phyloP scores from a whole-genome alignment of 2,329 filamentous ascomycete species.

The Fusarium sp. region DNA sequence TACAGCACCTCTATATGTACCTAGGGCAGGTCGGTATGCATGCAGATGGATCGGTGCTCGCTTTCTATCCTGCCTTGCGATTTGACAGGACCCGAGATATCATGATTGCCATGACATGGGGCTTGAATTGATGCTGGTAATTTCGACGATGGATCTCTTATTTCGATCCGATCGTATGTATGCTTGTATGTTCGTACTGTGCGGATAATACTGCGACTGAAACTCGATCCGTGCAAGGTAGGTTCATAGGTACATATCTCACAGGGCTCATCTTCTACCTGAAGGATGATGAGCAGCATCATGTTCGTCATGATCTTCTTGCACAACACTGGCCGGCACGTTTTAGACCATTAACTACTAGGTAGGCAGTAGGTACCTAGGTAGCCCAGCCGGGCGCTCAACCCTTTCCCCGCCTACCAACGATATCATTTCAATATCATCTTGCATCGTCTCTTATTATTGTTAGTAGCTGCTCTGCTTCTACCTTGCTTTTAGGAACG shows the following conservation, averaged over 20 bases:
- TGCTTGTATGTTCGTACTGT: neutral
- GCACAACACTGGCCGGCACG: neutral
- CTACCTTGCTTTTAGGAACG: neutral
- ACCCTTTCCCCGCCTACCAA: neutral
- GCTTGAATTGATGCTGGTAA: slow-evolving; percentile 3
- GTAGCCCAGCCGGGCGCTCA: neutral
- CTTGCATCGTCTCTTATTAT: neutral
- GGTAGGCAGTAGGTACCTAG: too few species aligned
- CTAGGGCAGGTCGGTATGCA: neutral
- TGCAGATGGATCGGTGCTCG: neutral
- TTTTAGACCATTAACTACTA: slow-evolving; percentile 5
- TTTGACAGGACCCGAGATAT: slow-evolving; percentile 16
- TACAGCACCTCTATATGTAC: neutral
- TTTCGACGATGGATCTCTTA: slow-evolving; percentile 5
- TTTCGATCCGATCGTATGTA: slow-evolving; percentile 25
- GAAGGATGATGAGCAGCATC: neutral
- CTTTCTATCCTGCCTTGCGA: neutral
- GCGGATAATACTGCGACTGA: neutral
- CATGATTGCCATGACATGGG: slow-evolving; percentile 11
- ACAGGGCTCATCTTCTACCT: neutral
- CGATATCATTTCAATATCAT: neutral
- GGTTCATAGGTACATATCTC: neutral
- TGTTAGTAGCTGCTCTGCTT: neutral
- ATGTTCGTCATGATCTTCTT: slow-evolving; percentile 29
- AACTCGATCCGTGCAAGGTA: slow-evolving; percentile 7